Evolutionary conservation across 345 rosid genomes (phyloP), one percentile per base, ranked within the genome.

Genomic region (Trapa incisa): DNA sequence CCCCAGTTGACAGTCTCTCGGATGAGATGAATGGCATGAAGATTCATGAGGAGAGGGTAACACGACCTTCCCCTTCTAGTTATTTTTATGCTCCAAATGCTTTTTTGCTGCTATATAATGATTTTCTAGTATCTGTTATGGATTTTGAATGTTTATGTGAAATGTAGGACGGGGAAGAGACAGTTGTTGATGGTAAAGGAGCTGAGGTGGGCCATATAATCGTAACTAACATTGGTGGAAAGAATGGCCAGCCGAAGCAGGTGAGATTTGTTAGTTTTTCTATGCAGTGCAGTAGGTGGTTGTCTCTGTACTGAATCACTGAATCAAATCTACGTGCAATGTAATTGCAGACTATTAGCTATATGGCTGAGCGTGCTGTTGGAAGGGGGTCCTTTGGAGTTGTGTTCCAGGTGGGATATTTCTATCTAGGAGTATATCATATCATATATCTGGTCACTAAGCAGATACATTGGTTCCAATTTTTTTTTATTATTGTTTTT

Each of bases 331-430:
- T 66, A 39, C 62, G 70, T 5, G 65, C 37, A 11, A 60, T 61
- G 53, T 54, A 37, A 73, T 69, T 79, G 13, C 78, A 94, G 99
- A 91, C 97, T 2, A 94, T 94, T 57, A 94, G 97, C 78, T 94
- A 91, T 71, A 89, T 94, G 99, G 99, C 99, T 37, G 99, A 94
- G 80, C 91, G 97, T 64, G 83, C 88, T 32, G 96, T 94, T 58
- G 97, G 99, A 61, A 88, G 86, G 54, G 99, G 99, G 68, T 94
- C 99, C 64, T 94, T 94, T 77, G 99, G 97, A 65, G 84, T 91
- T 56, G 99, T 91, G 10, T 91, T 94, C 73, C 97, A 91, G 96
- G 99, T 89, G 47, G 69, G 65, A 65, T 47, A 54, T 58, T 9
- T 7, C 6, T 16, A 54, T 58, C 1, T 11, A 3, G 39, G 42